Evolutionary conservation across 2,329 filamentous ascomycete species (phyloP), one percentile per base, ranked within the genome.

Genomic region (Dactylellina parvicollis): DNA sequence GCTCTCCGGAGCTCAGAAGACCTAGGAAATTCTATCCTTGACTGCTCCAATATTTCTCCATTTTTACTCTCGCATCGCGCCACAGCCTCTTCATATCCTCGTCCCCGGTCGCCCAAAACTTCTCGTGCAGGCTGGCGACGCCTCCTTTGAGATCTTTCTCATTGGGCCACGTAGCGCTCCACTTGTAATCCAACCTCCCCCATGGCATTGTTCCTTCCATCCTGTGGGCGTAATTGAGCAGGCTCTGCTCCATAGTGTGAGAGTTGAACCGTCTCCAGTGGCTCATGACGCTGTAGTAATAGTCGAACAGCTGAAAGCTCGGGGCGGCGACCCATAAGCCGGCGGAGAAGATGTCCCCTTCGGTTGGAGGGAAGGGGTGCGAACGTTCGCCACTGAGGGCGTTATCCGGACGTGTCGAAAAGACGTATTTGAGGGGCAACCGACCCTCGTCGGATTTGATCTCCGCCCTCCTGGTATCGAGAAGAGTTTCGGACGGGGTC

Each of bases 191-290:
- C 50, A 83, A 60, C 59, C 80, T 79, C 16, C 77, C 75, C 82
- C 82, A 83, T 0, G 82, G 81, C 81, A 83, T 83, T 9, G 80
- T 77, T 0, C 82, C 82, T 8, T 79, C 76, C 4, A 79, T 70
- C 8, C 82, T 78, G 71, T 82, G 82, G 1, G 81, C 82, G 74
- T 84, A 83, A 75, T 83, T 83, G 16, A 83, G 76, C 24, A 84
- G 75, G 67, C 80, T 80, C 75, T 83, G 82, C 71, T 83, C 82
- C 74, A 81, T 81, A 14, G 79, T 80, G 18, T 77, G 77, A 0
- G 80, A 78, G 42, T 81, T 78, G 74, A 83, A 83, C 12, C 80
- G 79, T 24, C 78, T 77, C n/a, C 77, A 78, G 26, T 80, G 76
- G 12, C 74, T 62, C 62, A 81, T 79, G 24, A 83, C 77, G n/a